phyloP scores from a whole-genome alignment of 192 early-diverging fungal species.

The Lobosporangium transversale region DNA sequence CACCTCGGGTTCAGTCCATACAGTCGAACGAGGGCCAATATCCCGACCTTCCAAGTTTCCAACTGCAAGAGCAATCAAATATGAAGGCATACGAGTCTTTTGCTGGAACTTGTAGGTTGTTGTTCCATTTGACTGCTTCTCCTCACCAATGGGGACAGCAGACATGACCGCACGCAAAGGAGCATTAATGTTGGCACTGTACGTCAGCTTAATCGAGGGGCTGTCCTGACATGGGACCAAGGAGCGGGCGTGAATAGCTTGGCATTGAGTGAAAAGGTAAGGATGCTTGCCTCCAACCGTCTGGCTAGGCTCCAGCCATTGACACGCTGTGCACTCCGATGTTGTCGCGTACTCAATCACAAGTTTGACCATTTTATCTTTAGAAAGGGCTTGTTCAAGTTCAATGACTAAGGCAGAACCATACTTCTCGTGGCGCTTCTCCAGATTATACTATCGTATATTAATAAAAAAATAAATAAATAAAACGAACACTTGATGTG shows the following conservation, averaged over 20 bases:
- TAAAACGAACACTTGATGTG: too few relatives aligned
- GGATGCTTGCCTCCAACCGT: constrained; percentile 94
- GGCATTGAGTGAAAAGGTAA: constrained; percentile 97
- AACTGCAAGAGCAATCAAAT: constrained; percentile 93
- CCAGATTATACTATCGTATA: constrained; percentile 58
- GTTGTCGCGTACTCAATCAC: constrained; percentile 83
- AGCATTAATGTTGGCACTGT: constrained; percentile 83
- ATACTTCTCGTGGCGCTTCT: constrained; percentile 68
- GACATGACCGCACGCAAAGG: constrained; percentile 95
- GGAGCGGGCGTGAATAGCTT: constrained; percentile 94
- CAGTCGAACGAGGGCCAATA: constrained; percentile 91
- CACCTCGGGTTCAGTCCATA: constrained; percentile 96
- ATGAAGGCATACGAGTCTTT: constrained; percentile 89
- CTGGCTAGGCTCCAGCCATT: constrained; percentile 93
- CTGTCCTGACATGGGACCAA: constrained; percentile 92
- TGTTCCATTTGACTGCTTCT: constrained; percentile 59
- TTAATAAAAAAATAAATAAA: too few relatives aligned
- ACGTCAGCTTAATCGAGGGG: constrained; percentile 88
- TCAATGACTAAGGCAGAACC: constrained; percentile 78
- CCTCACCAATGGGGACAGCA: constrained; percentile 77
- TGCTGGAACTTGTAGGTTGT: constrained; percentile 87
- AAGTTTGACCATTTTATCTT: constrained; percentile 65
- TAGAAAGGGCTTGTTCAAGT: constrained; percentile 58
- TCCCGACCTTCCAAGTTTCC: constrained; percentile 85
- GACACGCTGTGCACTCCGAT: constrained; percentile 84